Base-by-base conservation (phyloP, 2,329 filamentous ascomycete genomes). In the Pseudogymnoascus pannorum region DNA sequence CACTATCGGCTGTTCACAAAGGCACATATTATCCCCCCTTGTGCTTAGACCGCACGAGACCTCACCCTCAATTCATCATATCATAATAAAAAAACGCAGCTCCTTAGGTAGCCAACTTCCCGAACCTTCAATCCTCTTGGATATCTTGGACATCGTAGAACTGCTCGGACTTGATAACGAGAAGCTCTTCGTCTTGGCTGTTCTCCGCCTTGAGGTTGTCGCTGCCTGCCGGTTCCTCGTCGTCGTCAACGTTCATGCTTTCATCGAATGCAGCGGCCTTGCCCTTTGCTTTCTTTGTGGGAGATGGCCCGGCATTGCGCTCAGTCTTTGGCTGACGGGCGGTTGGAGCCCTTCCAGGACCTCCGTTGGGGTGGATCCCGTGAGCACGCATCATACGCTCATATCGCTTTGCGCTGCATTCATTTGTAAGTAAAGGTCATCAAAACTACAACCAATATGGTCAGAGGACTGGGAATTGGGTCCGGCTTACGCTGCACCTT, bases 401-500 rank as follows among this genome's bases (percentile, higher is more conserved):
- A 68, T 87, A 89, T 66, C 86, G 77, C 73, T 89, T 89, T 64
- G 85, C 81, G 1, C 87, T 89, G 68, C 63, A 12, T 31, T 36
- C 18, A 58, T 54, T 24, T 40, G 20, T 29, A 40, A 59, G 57
- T 58, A 36, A 61, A 35, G 57, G 62, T 35, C 20, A 62, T 14
- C n/a, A 5, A 57, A 14, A 6, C 29, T 4, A 16, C 5, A 31
- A 31, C 14, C 36, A 22, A 57, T 18, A 54, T 62, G 26, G 61
- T 31, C 22, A 44, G 14, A 35, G 31, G 9, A n/a, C 22, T 20
- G 22, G 5, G 18, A 35, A 31, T 33, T 33, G 4, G 51, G 1
- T 18, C 24, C 33, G 24, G 81, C 87, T 79, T 80, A 90, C 87
- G 87, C 87, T 20, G 87, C 87, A 12, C 81, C 86, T 73, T 87